Conservation (phyloP, 257 asterid genomes). For the Nicotiana undulata region DNA sequence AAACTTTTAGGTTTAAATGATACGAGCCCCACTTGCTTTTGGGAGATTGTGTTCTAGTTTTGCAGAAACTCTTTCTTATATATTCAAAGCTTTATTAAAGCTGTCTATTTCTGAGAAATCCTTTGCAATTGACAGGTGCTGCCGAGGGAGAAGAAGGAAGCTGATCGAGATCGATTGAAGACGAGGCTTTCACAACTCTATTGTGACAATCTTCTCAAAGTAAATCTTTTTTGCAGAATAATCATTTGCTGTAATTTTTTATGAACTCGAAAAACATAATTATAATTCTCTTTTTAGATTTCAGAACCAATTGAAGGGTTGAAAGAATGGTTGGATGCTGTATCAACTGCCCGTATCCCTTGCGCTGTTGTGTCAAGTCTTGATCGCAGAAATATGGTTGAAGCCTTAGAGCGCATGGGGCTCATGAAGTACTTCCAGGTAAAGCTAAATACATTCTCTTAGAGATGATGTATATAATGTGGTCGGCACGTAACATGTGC, state of each 20-base stretch:
- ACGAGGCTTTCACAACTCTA: slow-evolving; percentile 68
- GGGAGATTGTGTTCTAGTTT: neutral
- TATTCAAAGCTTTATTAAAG: neutral
- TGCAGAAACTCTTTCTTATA: neutral
- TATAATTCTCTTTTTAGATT: slow-evolving; percentile 32
- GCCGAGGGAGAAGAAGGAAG: slow-evolving; percentile 47
- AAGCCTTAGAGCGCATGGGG: slow-evolving; percentile 69
- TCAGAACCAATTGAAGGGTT: slow-evolving; percentile 81
- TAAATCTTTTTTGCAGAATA: slow-evolving; percentile 20
- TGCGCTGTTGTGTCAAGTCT: slow-evolving; percentile 96
- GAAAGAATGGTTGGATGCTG: slow-evolving; percentile 92
- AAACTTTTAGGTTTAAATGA: neutral
- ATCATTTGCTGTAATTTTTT: neutral
- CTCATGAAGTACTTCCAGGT: slow-evolving; percentile 85
- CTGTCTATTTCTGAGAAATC: neutral
- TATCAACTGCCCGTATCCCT: slow-evolving; percentile 82
- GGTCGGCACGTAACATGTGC: neutral
- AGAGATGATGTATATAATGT: neutral
- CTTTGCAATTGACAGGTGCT: slow-evolving; percentile 42
- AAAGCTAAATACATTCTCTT: neutral
- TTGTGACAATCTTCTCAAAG: slow-evolving; percentile 58
- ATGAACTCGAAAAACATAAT: neutral
- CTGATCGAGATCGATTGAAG: slow-evolving; percentile 60
- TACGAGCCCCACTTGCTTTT: neutral
- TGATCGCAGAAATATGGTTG: slow-evolving; percentile 73